Evolutionary conservation across 2,329 filamentous ascomycete genomes (phyloP).

Genomic region (Trichocomaceae sp.): DNA sequence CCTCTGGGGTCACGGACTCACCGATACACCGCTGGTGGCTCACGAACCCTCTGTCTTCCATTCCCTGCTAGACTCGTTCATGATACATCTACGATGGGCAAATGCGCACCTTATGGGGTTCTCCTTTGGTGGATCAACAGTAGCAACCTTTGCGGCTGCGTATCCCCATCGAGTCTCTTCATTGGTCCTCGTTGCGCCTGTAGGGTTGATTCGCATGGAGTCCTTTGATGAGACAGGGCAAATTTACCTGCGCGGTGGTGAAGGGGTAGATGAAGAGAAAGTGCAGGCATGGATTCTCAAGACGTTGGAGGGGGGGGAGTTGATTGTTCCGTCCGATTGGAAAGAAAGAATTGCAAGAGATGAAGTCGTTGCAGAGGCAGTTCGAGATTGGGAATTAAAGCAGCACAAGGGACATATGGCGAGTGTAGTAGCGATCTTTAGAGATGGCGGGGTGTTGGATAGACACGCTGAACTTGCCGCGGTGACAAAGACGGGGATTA

Average conservation of each 20-base stretch:
- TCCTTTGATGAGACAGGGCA: background rate
- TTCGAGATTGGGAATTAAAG: conserved; percentile 44
- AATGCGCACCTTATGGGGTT: conserved; percentile 44
- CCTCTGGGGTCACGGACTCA: conserved; percentile 51
- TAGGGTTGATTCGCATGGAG: background rate
- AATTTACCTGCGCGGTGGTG: conserved; percentile 21
- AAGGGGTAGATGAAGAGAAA: conserved; percentile 22
- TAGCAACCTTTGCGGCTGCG: conserved; percentile 33
- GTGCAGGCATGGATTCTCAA: conserved; percentile 33
- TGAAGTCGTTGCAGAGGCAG: conserved; percentile 43
- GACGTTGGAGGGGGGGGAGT: conserved; percentile 39
- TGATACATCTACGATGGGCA: conserved; percentile 39
- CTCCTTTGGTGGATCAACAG: conserved; percentile 44
- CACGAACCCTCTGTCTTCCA: conserved; percentile 43
- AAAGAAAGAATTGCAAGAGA: conserved; percentile 35
- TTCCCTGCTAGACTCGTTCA: conserved; percentile 32
- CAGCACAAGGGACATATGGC: conserved; percentile 43
- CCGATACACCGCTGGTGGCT: conserved; percentile 40
- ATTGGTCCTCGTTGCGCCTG: conserved; percentile 25
- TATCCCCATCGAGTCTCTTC: conserved; percentile 26
- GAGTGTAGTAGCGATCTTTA: conserved; percentile 42
- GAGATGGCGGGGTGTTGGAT: conserved; percentile 42
- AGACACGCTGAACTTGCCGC: conserved; percentile 26
- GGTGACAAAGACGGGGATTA: conserved; percentile 22
- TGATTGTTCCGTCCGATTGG: conserved; percentile 43